These are phyloP conservation scores for Saccharomycopsis babjevae DNA, from an alignment of 805 yeast genomes.

Conservation along the genomic window DNA sequence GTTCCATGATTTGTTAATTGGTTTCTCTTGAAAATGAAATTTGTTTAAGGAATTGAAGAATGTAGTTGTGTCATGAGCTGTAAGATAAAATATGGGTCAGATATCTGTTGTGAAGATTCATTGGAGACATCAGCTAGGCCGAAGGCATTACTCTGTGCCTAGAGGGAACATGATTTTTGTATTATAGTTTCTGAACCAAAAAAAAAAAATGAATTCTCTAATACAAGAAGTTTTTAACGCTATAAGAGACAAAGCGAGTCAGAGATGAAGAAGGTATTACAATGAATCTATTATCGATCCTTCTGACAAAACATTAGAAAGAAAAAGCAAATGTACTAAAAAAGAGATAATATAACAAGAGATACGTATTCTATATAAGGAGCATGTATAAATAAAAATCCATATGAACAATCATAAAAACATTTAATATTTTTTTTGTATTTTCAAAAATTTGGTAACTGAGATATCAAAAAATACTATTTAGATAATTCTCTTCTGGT, in stretches of 20 bases:
- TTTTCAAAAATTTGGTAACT: background rate
- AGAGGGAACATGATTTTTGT: no score
- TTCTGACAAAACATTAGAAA: background rate
- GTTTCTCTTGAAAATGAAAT: background rate
- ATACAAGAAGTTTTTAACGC: no score
- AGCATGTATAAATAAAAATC: background rate
- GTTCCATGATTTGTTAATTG: background rate
- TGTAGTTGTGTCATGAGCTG: background rate
- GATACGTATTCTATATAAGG: background rate
- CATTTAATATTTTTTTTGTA: background rate
- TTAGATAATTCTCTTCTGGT: conserved; percentile 35
- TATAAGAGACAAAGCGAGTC: no score
- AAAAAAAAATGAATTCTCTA: no score
- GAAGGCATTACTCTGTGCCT: no score
- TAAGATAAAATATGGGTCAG: no score
- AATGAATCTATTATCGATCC: background rate
- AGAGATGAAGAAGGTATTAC: background rate
- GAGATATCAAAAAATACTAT: background rate
- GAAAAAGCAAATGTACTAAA: background rate
- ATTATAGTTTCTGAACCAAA: no score
- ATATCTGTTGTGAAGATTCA: no score
- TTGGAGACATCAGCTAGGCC: no score
- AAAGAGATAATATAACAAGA: background rate
- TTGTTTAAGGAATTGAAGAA: background rate
- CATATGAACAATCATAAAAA: background rate